Percentiles rank a stretch among this genome's conserved stretches.
These are phyloP conservation scores for Murraya koenigii DNA, from an alignment of 345 rosid species.

Conservation along the genomic window DNA sequence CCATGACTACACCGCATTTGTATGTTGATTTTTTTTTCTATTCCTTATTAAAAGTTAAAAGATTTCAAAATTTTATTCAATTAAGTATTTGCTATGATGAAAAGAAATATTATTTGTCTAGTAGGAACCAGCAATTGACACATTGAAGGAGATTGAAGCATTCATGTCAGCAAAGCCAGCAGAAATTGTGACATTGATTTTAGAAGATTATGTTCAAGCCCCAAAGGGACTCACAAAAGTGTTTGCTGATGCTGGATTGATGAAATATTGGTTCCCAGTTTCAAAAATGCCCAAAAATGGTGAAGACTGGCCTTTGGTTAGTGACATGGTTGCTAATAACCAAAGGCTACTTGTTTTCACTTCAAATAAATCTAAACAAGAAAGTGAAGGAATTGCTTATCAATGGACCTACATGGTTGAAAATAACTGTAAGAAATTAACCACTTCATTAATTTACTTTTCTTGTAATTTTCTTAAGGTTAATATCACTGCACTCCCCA, in stretches of 20 bases:
- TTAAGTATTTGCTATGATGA: neutral
- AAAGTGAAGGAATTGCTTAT: slow-evolving; percentile 61
- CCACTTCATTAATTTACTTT: neutral
- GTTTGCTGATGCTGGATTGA: slow-evolving; percentile 52
- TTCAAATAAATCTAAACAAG: slow-evolving; percentile 50
- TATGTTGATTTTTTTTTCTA: slow-evolving; percentile 14
- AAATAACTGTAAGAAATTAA: slow-evolving; percentile 48
- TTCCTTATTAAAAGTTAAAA: too few species aligned
- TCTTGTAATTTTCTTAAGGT: too few species aligned
- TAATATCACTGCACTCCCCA: too few species aligned
- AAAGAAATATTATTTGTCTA: neutral
- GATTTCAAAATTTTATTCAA: too few species aligned
- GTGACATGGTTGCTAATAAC: slow-evolving; percentile 60
- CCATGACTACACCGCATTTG: slow-evolving; percentile 60
- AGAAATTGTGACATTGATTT: slow-evolving; percentile 56
- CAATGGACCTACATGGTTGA: slow-evolving; percentile 85
- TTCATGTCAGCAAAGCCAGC: slow-evolving; percentile 53
- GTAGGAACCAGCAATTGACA: slow-evolving; percentile 62
- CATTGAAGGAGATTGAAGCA: slow-evolving; percentile 54
- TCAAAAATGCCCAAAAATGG: slow-evolving; percentile 59
- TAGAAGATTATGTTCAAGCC: slow-evolving; percentile 63
- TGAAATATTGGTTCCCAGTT: slow-evolving; percentile 63
- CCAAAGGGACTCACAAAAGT: slow-evolving; percentile 55
- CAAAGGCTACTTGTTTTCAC: slow-evolving; percentile 62
- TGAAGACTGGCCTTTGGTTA: slow-evolving; percentile 62